Base-by-base conservation (phyloP, 441 rosid genomes). In the Viola pubescens region DNA sequence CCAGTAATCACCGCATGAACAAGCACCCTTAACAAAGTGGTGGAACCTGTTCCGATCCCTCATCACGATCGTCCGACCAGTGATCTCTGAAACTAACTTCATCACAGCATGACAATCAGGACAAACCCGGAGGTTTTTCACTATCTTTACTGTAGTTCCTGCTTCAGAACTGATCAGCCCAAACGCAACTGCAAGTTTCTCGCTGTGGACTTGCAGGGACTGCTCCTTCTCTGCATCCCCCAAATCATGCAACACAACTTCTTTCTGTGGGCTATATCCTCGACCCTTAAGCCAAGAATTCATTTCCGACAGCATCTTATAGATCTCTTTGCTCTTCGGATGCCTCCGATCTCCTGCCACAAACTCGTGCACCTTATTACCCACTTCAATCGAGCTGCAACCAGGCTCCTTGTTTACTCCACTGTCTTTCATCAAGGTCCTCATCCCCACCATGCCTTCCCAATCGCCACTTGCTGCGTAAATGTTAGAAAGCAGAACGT, bases 1-100 rank as follows among this genome's bases (percentile, higher is more conserved):
- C 92, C 89, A 88, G 66, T 73, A 86, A 68, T 86, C 90, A 10
- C 73, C 77, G 60, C 94, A 86, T 47, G 94, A 82, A 69, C 96
- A 84, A 1, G 65, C 78, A 26, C 90, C 96, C 58, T 86, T 59
- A 0, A 8, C 68, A 54, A 88, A 82, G 77, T 84, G 89, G 76
- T 86, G 90, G 67, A 85, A 88, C 60, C 88, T 63, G 65, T 75
- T 85, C 11, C 88, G 72, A 67, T 88, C 87, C 69, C 87, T 81
- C 96, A 79, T 82, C 1, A 85, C 67, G 14, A 86, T 81, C 49
- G 67, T 77, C 5, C 88, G 74, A 1, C 82, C 73, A 4, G 85
- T 81, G 73, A 81, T 76, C 76, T 65, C 75, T 1, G 86, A 77
- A 54, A 83, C 75, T 69, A 86, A 43, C 72, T 84, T 84, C 0